A percentile compares a stretch with the other conserved stretches of the same genome.
Conservation (phyloP, 2,329 filamentous ascomycete species). For the Clonostachys chloroleuca region DNA sequence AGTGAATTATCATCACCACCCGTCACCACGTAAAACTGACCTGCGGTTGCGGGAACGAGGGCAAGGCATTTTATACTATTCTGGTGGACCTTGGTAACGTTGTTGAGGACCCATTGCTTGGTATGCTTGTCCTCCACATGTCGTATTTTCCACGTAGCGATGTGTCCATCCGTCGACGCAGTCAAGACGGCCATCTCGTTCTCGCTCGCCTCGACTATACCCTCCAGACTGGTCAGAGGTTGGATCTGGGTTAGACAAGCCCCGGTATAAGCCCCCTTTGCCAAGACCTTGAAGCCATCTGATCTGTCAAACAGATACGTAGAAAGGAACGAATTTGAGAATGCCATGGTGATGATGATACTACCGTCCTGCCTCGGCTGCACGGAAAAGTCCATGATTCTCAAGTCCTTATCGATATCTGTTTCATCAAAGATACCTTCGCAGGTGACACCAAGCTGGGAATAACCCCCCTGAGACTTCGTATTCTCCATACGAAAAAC, state of each 20-base stretch:
- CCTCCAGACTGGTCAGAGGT: background rate
- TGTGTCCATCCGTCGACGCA: slow-evolving; percentile 75
- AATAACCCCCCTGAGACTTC: background rate
- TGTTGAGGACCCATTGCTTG: slow-evolving; percentile 9
- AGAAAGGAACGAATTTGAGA: slow-evolving; percentile 80
- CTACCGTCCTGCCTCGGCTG: slow-evolving; percentile 10
- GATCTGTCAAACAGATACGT: slow-evolving; percentile 43
- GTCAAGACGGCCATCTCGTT: slow-evolving; percentile 48
- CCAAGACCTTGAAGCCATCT: slow-evolving; percentile 42
- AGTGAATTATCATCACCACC: slow-evolving; percentile 89
- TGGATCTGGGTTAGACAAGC: slow-evolving; percentile 70
- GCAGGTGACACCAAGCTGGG: slow-evolving; percentile 37
- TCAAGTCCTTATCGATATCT: slow-evolving; percentile 58
- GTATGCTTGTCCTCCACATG: slow-evolving; percentile 18
- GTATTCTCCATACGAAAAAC: slow-evolving; percentile 76
- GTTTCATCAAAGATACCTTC: slow-evolving; percentile 50
- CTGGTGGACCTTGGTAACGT: slow-evolving; percentile 61
- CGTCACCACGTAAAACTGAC: slow-evolving; percentile 53
- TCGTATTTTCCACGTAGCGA: slow-evolving; percentile 56
- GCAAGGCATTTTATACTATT: slow-evolving; percentile 71
- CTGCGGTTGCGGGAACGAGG: slow-evolving; percentile 21
- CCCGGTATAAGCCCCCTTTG: slow-evolving; percentile 58
- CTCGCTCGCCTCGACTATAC: slow-evolving; percentile 18
- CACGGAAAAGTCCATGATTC: slow-evolving; percentile 77
- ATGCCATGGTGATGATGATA: slow-evolving; percentile 65